Base-by-base conservation (phyloP, 805 yeast genomes). In the Hanseniaspora jakobsenii region DNA sequence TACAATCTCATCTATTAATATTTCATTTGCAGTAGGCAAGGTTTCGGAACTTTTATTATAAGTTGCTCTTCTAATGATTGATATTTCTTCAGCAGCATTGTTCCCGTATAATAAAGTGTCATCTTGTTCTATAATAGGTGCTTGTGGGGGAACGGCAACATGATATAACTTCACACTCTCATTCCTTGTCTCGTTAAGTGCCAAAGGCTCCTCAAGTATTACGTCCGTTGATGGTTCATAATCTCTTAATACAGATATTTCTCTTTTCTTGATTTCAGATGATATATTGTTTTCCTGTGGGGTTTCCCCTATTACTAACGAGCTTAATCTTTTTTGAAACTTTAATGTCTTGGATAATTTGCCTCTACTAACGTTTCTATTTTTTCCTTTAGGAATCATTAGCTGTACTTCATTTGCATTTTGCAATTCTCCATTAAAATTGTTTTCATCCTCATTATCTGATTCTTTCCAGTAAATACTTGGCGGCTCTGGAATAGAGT, bases 401-500 rank as follows among this genome's bases (percentile, higher is more conserved):
- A 38, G 14, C 9, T 24, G 32, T 16, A n/a, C n/a, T n/a, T n/a
- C n/a, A n/a, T n/a, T n/a, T 30, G 21, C 12, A 23, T 32, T 19
- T 9, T 31, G 3, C 2, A 13, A 22, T 6, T 16, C 21, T 24
- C n/a, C n/a, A n/a, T 32, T 16, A 31, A 27, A 21, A n/a, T 37
- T 28, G 2, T 6, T 17, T 31, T 31, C 34, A 18, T n/a, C 7
- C 3, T 38, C 36, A 38, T 30, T n/a, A 22, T 34, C 28, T n/a
- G 36, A n/a, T n/a, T n/a, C 12, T 21, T 13, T 12, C 19, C 24
- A 18, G 18, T 10, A 4, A 13, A 12, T 17, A 47, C 48, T 8
- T 27, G 50, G 42, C 47, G 53, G 38, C 40, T 48, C 49, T 3
- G 65, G 64, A 10, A 61, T 49, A 4, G 48, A 31, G 6, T 36